Evolutionary conservation across 768 basidiomycete genomes (phyloP).

Genomic region (Calocera cornea): DNA sequence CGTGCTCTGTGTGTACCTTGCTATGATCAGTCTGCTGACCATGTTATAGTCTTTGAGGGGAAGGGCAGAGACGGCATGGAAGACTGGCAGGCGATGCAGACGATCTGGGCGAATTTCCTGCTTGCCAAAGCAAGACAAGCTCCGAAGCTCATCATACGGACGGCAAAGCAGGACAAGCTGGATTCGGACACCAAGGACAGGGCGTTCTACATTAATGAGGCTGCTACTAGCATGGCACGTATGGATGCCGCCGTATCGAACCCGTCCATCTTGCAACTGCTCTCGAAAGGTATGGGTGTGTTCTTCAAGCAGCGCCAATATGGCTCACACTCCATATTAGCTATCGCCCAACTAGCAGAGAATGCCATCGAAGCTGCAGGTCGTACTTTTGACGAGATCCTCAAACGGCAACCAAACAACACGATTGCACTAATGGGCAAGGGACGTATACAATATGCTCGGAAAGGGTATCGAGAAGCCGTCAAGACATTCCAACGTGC

Average conservation of each 20-base stretch:
- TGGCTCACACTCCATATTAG: constrained; percentile 28
- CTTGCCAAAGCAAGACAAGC: constrained; percentile 77
- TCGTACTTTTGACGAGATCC: constrained; percentile 66
- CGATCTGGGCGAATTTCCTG: constrained; percentile 65
- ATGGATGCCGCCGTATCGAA: constrained; percentile 45
- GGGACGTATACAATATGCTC: constrained; percentile 72
- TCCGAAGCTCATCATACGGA: constrained; percentile 55
- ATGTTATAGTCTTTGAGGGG: constrained; percentile 37
- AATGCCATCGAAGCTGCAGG: constrained; percentile 71
- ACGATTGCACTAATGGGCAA: constrained; percentile 79
- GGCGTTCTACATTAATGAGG: constrained; percentile 43
- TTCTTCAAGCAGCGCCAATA: constrained; percentile 9
- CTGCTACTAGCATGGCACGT: constrained; percentile 41
- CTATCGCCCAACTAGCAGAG: constrained; percentile 67
- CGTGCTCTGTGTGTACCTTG: constrained; percentile 10
- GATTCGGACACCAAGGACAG: constrained; percentile 15
- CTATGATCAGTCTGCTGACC: constrained; percentile 12
- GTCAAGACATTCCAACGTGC: constrained; percentile 79
- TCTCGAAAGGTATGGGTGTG: constrained; percentile 45
- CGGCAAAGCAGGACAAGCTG: constrained; percentile 22
- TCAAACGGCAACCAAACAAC: constrained; percentile 69
- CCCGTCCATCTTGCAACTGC: constrained; percentile 34
- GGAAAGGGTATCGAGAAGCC: constrained; percentile 62
- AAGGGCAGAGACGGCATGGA: constrained; percentile 28
- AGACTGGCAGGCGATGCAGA: constrained; percentile 26